phyloP scores from a whole-genome alignment of 352 stramenopile species.

The Pythium chondricola region DNA sequence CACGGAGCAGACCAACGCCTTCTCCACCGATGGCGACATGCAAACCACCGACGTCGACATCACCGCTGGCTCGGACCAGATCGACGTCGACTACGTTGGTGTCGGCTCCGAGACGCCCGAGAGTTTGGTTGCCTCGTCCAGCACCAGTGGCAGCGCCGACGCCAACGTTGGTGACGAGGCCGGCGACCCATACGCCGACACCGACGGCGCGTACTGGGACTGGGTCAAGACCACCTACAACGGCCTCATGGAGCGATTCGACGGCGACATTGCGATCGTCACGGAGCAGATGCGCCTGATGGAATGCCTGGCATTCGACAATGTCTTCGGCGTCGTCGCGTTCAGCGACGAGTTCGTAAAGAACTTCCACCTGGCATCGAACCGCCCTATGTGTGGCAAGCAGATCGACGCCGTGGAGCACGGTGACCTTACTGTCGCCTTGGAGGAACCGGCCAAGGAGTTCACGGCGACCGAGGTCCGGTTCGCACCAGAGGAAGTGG shows the following conservation, averaged over 20 bases:
- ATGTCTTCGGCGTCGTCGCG: conserved; percentile 40
- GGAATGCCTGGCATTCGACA: conserved; percentile 54
- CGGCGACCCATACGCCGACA: too few species aligned
- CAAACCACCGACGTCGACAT: too few species aligned
- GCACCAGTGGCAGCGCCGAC: too few species aligned
- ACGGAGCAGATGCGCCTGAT: conserved; percentile 54
- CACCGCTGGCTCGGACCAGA: too few species aligned
- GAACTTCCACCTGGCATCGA: conserved; percentile 46
- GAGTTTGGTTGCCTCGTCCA: too few species aligned
- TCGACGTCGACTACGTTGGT: too few species aligned
- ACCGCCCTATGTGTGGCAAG: conserved; percentile 40
- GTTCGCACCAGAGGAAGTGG: conserved; percentile 40
- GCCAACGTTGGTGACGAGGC: too few species aligned
- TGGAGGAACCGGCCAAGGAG: conserved; percentile 23
- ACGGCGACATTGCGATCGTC: conserved; percentile 55
- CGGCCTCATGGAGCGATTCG: conserved; percentile 43
- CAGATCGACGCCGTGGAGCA: conserved; percentile 40
- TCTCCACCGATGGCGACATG: too few species aligned
- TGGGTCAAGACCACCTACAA: conserved; percentile 58
- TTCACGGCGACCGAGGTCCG: conserved; percentile 40
- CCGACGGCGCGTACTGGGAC: conserved; percentile 52
- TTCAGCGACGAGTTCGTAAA: conserved; percentile 42
- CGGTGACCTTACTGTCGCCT: conserved; percentile 38
- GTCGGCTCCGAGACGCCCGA: too few species aligned
- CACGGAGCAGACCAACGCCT: too few species aligned